phyloP scores from a whole-genome alignment of 257 asterid genomes.

The Solanum pinnatisectum region DNA sequence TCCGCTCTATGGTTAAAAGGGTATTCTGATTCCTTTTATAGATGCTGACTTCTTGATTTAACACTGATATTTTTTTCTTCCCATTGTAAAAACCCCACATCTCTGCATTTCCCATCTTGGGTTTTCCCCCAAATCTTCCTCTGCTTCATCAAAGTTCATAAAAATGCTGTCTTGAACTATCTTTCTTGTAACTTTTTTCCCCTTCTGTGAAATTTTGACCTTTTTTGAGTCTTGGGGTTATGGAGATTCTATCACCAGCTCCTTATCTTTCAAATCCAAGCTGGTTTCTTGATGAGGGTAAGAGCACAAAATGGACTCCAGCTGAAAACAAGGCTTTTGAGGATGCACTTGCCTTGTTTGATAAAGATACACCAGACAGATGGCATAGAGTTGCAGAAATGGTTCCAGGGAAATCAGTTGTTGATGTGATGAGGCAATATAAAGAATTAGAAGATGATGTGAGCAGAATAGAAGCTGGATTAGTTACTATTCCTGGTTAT shows the following conservation, averaged over 20 bases:
- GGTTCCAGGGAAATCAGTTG: slow-evolving; percentile 87
- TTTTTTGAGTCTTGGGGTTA: slow-evolving; percentile 38
- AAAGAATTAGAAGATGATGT: slow-evolving; percentile 84
- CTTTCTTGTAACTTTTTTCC: neutral
- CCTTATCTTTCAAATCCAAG: slow-evolving; percentile 43
- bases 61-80: slow-evolving; percentile 19
- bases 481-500: slow-evolving; percentile 71
- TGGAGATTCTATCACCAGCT: slow-evolving; percentile 77
- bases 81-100: slow-evolving; percentile 41
- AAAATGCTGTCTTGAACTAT: neutral
- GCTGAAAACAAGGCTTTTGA: slow-evolving; percentile 88
- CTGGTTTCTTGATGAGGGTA: slow-evolving; percentile 50
- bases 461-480: slow-evolving; percentile 81
- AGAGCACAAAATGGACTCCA: slow-evolving; percentile 61
- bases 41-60: slow-evolving; percentile 49
- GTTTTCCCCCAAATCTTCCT: slow-evolving; percentile 9
- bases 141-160: slow-evolving; percentile 4
- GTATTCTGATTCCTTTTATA: slow-evolving; percentile 66
- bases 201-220: neutral
- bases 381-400: slow-evolving; percentile 83
- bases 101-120: slow-evolving; percentile 20
- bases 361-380: slow-evolving; percentile 75
- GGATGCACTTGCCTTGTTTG: slow-evolving; percentile 79
- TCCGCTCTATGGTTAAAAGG: slow-evolving; percentile 40
- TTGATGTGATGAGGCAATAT: slow-evolving; percentile 72